A percentile compares a stretch with the other conserved stretches of the same genome.
phyloP scores from a whole-genome alignment of 768 basidiomycete genomes.

The Podaxis mareebaensis region DNA sequence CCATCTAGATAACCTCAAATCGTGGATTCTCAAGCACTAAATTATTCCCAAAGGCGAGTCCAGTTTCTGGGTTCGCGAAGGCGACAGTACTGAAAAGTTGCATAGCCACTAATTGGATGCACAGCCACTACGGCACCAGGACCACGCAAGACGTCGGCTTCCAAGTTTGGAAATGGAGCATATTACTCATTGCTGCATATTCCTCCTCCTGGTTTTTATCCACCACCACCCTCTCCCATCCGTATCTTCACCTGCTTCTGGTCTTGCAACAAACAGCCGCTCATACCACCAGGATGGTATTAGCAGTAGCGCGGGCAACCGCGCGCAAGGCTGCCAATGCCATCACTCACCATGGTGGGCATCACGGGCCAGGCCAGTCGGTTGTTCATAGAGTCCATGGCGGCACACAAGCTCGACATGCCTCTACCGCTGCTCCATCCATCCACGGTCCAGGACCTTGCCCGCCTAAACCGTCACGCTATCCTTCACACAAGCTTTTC shows the following conservation, averaged over 20 bases:
- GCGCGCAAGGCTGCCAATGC: conserved; percentile 39
- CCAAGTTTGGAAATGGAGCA: conserved; percentile 4
- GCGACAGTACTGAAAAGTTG: neutral
- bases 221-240: neutral
- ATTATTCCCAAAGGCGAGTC: neutral
- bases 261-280: neutral
- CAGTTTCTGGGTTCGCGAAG: neutral
- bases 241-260: neutral
- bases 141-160: conserved; percentile 11
- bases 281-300: conserved; percentile 34
- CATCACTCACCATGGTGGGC: conserved; percentile 29
- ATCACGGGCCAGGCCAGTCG: conserved; percentile 27
- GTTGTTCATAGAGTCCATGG: conserved; percentile 32
- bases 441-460: conserved; percentile 12
- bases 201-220: neutral
- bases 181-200: neutral
- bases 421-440: conserved; percentile 29
- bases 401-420: conserved; percentile 47
- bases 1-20: neutral
- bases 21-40: neutral
- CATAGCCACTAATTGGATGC: neutral
- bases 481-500: conserved; percentile 46
- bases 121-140: conserved; percentile 3
- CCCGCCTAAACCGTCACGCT: conserved; percentile 19
- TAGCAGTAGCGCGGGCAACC: conserved; percentile 39